Evolutionary conservation across 2,329 filamentous ascomycete species (phyloP).

Genomic region (Rhinocladiella similis): DNA sequence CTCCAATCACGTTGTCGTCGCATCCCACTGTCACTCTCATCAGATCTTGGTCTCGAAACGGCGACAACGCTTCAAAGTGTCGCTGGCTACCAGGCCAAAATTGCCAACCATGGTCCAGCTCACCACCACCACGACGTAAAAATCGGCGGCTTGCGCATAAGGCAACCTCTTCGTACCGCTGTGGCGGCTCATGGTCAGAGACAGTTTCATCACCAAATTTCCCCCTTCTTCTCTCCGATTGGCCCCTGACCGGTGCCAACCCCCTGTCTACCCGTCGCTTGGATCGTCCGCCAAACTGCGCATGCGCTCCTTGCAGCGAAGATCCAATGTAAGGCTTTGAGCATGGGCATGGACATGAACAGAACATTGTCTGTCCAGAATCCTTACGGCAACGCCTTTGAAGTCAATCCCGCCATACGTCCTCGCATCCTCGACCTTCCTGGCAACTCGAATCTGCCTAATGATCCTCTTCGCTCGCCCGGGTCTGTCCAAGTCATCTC

Average conservation of each 20-base stretch:
- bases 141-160: not conserved
- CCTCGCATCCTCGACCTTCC: conserved; percentile 1
- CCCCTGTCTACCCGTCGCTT: not conserved
- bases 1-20: not conserved
- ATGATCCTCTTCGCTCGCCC: conserved; percentile 8
- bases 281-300: not conserved
- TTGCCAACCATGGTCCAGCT: too few species aligned
- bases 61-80: too few species aligned
- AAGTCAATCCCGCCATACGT: not conserved
- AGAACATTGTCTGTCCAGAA: conserved; percentile 9
- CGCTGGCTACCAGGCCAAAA: too few species aligned
- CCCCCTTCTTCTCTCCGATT: conserved; percentile 12
- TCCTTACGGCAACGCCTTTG: conserved; percentile 6
- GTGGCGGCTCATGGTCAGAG: not conserved
- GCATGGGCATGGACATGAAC: conserved; percentile 16
- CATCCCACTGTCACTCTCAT: not conserved
- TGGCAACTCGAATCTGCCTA: not conserved
- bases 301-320: conserved; percentile 8
- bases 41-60: too few species aligned
- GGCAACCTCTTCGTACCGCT: not conserved
- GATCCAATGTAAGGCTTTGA: conserved; percentile 11
- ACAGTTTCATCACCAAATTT: conserved; percentile 7
- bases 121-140: not conserved
- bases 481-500: conserved; percentile 48
- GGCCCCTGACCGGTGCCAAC: not conserved